A percentile compares a stretch with the other conserved stretches of the same genome.
Evolutionary conservation across 2,329 filamentous ascomycete species (phyloP).

Genomic region (Apiospora saccharicola): DNA sequence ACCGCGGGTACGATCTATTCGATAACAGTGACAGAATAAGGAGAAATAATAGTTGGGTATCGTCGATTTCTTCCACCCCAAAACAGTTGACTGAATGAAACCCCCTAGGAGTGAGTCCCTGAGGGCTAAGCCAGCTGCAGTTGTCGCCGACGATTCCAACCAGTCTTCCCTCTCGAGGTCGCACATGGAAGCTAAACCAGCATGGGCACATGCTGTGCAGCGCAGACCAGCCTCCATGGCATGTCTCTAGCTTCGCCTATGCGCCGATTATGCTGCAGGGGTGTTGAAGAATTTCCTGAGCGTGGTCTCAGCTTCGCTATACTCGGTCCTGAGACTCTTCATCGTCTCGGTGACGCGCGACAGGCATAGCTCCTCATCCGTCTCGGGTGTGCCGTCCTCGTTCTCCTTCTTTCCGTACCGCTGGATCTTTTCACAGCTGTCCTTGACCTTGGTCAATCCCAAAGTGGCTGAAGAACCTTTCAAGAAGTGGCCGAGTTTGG

Average conservation of each 20-base stretch:
- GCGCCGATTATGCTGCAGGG: constrained; percentile 2
- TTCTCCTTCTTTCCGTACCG: constrained; percentile 87
- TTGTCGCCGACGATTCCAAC: neutral
- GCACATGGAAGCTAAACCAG: neutral
- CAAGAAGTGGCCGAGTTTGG: constrained; percentile 89
- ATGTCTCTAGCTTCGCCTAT: neutral
- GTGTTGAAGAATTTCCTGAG: constrained; percentile 73
- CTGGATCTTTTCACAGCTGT: constrained; percentile 96
- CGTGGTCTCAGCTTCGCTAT: constrained; percentile 72
- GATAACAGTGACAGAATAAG: neutral
- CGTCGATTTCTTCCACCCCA: constrained; percentile 16
- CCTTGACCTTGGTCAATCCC: constrained; percentile 87
- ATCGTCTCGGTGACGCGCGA: constrained; percentile 75
- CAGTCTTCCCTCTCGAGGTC: neutral
- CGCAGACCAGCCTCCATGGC: neutral
- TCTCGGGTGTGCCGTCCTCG: constrained; percentile 73
- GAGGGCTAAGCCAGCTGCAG: neutral
- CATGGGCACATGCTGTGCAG: neutral
- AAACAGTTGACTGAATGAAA: constrained; percentile 14
- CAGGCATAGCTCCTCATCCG: constrained; percentile 73
- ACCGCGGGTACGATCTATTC: neutral
- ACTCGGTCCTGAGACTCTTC: constrained; percentile 76
- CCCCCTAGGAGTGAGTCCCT: neutral
- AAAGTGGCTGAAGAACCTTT: constrained; percentile 97
- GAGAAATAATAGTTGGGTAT: constrained; percentile 9